Base-by-base conservation (phyloP, 495 filamentous ascomycete species). In the Saxophila tyrrhenica region DNA sequence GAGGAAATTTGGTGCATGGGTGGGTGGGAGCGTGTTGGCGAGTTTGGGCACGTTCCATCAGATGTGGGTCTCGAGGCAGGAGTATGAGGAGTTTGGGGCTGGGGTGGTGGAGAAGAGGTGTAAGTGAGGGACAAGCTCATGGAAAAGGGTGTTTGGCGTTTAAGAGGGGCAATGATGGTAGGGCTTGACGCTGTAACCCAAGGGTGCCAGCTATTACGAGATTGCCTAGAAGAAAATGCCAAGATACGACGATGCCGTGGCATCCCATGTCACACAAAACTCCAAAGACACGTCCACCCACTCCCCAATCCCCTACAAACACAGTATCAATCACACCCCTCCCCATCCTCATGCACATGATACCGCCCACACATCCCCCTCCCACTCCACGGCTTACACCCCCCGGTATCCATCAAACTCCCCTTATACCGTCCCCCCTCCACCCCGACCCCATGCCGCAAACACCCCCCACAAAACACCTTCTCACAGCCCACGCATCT, bases 11-110 rank as follows among this genome's bases (percentile, higher is more conserved):
- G 89, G 86, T 13, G 82, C 84, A 25, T 99, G 94, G 94, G 85
- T 99, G 58, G 92, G 92, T 22, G 92, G 92, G 15, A 95, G 89
- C 72, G 96, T 99, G 60, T 72, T 97, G 62, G 91, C 85, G 2
- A 95, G 89, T 71, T 69, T 99, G 73, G 94, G 94, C 9, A 95
- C 88, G n/a, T 99, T 99, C 69, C 92, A 99, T 73, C 61, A 70
- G 69, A 86, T 97, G 86, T 99, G 92, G 92, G 89, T 99, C 58
- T 88, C 83, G 17, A 81, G 73, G 66, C 85, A 86, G 70, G 85
- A 89, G 73, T 89, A 88, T 68, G 82, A 86, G 55, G 85, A 89
- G 70, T 83, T 85, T 66, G 85, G 85, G 13, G 62, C 74, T 0
- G 73, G 73, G 11, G 81, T 88, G 58, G 81, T 88, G 17, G 84